phyloP scores from a whole-genome alignment of 441 rosid species.

The Pelargonium fulgidum region DNA sequence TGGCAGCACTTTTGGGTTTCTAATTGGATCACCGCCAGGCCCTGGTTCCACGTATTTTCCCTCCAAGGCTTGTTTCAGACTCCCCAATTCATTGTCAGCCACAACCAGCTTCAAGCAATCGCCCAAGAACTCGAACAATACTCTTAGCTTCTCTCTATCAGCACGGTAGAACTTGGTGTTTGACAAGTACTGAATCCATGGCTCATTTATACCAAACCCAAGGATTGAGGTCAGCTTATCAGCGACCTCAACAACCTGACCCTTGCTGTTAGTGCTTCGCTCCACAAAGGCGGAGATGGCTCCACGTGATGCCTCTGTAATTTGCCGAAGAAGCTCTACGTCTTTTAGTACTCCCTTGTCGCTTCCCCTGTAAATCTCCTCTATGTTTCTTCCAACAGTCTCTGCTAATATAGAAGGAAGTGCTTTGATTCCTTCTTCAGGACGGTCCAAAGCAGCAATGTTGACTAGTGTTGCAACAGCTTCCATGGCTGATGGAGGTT shows the following conservation, averaged over 20 bases:
- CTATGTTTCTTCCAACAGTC: conserved; percentile 75
- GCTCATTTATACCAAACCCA: conserved; percentile 94
- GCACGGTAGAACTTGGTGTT: conserved; percentile 83
- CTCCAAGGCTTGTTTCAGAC: conserved; percentile 88
- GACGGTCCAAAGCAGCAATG: conserved; percentile 89
- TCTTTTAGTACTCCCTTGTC: conserved; percentile 87
- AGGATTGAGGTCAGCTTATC: conserved; percentile 70
- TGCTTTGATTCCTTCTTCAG: conserved; percentile 65
- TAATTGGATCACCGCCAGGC: conserved; percentile 95
- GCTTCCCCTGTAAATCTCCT: conserved; percentile 77
- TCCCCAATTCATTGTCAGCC: conserved; percentile 90
- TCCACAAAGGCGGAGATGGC: conserved; percentile 74
- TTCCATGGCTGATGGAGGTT: conserved; percentile 97
- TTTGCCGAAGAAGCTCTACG: conserved; percentile 93
- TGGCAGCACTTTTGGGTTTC: conserved; percentile 67
- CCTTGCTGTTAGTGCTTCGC: conserved; percentile 69
- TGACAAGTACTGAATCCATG: conserved; percentile 88
- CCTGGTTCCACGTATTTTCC: conserved; percentile 97
- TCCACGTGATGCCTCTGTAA: conserved; percentile 91
- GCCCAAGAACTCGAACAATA: conserved; percentile 67
- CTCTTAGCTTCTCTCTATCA: conserved; percentile 64
- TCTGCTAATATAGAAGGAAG: conserved; percentile 83
- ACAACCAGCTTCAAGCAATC: conserved; percentile 85
- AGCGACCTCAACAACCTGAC: conserved; percentile 78
- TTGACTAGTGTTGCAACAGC: conserved; percentile 98